Evolutionary conservation across 805 yeast genomes (phyloP).

Genomic region (Saccharomycopsis microspora): DNA sequence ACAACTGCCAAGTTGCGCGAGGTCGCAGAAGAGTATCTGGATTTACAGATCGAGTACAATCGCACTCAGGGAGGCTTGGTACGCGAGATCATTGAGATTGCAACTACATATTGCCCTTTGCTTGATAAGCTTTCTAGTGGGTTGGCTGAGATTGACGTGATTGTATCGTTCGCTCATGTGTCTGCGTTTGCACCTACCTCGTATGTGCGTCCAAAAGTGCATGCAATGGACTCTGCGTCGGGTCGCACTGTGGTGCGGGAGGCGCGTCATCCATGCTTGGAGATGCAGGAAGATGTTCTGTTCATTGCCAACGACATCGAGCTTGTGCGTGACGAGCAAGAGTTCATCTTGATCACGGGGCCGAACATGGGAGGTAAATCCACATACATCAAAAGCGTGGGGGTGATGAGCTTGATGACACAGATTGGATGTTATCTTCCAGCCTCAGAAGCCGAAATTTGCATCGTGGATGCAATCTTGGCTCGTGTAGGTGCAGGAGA

Average conservation of each 20-base stretch:
- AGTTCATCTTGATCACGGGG: slow-evolving; percentile 82
- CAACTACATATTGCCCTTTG: slow-evolving; percentile 72
- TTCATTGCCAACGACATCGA: slow-evolving; percentile 88
- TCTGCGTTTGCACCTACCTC: slow-evolving; percentile 75
- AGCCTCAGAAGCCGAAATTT: slow-evolving; percentile 61
- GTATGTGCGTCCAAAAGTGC: slow-evolving; percentile 64
- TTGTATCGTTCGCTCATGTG: slow-evolving; percentile 76
- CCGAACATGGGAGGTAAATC: slow-evolving; percentile 98
- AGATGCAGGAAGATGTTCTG: slow-evolving; percentile 80
- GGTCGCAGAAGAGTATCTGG: slow-evolving; percentile 46
- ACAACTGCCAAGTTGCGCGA: slow-evolving; percentile 57
- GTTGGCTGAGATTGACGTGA: slow-evolving; percentile 71
- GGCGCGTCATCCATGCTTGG: slow-evolving; percentile 94
- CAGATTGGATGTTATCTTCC: slow-evolving; percentile 91
- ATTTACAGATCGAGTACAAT: slow-evolving; percentile 56
- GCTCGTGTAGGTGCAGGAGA: slow-evolving; percentile 99
- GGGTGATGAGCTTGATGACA: slow-evolving; percentile 76
- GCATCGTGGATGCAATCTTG: slow-evolving; percentile 80
- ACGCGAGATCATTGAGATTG: slow-evolving; percentile 69
- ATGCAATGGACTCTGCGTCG: slow-evolving; percentile 33
- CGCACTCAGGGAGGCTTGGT: slow-evolving; percentile 69
- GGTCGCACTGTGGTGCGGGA: slow-evolving; percentile 47
- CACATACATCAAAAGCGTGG: slow-evolving; percentile 82
- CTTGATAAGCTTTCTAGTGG: slow-evolving; percentile 54
- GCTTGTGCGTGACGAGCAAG: slow-evolving; percentile 42